phyloP scores from a whole-genome alignment of 192 early-diverging fungal species.

The Rhizophagus prolifer region DNA sequence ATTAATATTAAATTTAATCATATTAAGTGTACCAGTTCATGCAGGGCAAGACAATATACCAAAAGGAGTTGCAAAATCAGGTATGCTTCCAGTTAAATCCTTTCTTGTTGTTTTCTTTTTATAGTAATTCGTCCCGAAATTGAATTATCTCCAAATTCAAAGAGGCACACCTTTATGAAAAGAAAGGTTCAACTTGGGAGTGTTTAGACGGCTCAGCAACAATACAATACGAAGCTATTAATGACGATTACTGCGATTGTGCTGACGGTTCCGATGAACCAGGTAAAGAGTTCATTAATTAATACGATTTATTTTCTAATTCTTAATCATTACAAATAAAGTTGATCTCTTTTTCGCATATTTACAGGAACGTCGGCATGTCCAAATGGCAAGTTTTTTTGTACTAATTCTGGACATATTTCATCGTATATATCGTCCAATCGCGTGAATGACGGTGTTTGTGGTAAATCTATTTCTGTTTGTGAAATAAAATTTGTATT shows the following conservation, averaged over 20 bases:
- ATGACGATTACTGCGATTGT: constrained; percentile 99
- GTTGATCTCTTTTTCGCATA: neutral
- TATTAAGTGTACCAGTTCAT: neutral
- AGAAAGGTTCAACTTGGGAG: constrained; percentile 40
- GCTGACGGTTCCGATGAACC: constrained; percentile 93
- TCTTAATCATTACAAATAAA: neutral
- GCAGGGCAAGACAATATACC: neutral
- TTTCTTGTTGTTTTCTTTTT: neutral
- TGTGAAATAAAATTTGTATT: neutral
- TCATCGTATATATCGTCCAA: constrained; percentile 63
- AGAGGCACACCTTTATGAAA: constrained; percentile 16
- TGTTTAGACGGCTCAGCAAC: constrained; percentile 74
- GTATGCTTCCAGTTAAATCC: neutral
- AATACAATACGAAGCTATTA: constrained; percentile 74
- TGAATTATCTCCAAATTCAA: neutral
- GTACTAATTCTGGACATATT: constrained; percentile 74
- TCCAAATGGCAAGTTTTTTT: constrained; percentile 75
- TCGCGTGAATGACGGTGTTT: constrained; percentile 92
- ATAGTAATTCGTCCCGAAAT: neutral
- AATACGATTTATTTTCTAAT: neutral
- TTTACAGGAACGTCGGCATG: constrained; percentile 87
- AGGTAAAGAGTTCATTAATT: constrained; percentile 43
- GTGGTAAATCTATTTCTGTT: constrained; percentile 52
- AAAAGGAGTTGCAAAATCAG: neutral
- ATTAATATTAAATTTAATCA: neutral